phyloP scores from a whole-genome alignment of 108 stramenopile genomes.

The Seminavis robusta region DNA sequence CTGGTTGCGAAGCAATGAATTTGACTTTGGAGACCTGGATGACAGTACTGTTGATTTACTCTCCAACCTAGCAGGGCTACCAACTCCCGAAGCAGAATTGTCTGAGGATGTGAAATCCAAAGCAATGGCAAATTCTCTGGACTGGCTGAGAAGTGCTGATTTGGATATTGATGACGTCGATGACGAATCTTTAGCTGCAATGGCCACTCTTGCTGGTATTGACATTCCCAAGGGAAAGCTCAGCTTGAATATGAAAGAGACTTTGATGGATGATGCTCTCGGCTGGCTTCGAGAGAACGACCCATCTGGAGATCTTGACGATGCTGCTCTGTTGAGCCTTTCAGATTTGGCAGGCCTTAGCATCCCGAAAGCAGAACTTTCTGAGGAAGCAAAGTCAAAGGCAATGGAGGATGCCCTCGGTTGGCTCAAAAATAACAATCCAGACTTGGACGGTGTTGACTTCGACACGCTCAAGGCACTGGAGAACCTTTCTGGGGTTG shows the following conservation, averaged over 20 bases:
- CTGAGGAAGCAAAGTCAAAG: constrained; percentile 1
- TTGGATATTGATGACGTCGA: neutral
- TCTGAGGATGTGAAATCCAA: constrained; percentile 17
- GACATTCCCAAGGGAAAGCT: neutral
- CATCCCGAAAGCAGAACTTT: constrained; percentile 3
- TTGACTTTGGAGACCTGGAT: neutral
- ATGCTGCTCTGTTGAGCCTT: neutral
- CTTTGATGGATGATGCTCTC: constrained; percentile 20
- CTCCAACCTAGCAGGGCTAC: no score
- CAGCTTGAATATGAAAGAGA: constrained; percentile 4
- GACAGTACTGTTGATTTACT: neutral
- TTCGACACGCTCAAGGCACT: neutral
- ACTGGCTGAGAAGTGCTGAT: constrained; percentile 9
- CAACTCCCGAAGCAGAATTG: no score
- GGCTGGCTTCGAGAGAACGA: constrained; percentile 26
- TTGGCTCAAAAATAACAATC: constrained; percentile 16
- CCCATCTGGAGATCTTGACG: constrained; percentile 1
- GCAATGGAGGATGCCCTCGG: constrained; percentile 5
- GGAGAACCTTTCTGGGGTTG: constrained; percentile 1
- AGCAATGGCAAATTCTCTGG: constrained; percentile 13
- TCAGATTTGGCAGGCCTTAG: neutral
- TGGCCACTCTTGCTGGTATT: constrained; percentile 8
- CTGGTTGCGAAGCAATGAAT: constrained; percentile 24
- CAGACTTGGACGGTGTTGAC: constrained; percentile 2
- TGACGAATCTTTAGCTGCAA: no score